These are phyloP conservation scores for Tetragonia tetragonoides DNA, from an alignment of 148 eudicot genomes.

Conservation along the genomic window DNA sequence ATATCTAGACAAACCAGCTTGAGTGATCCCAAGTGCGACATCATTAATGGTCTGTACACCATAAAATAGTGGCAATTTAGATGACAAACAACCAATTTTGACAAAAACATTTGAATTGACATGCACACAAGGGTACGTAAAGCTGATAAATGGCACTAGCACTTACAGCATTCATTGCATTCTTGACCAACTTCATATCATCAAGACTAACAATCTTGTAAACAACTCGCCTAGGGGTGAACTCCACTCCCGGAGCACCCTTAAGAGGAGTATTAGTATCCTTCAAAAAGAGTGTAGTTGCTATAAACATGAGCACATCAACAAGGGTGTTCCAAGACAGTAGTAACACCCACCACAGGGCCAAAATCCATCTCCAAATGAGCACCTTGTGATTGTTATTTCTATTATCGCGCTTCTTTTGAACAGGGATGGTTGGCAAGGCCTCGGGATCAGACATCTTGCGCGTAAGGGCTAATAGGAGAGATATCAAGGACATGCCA, in stretches of 20 bases:
- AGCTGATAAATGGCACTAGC: too few species aligned
- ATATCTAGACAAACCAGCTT: conserved; percentile 67
- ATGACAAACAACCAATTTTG: not conserved
- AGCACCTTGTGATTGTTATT: not conserved
- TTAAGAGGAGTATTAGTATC: conserved; percentile 49
- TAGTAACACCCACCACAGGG: conserved; percentile 31
- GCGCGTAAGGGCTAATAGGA: conserved; percentile 50
- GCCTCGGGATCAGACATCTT: conserved; percentile 49
- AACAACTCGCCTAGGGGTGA: conserved; percentile 37
- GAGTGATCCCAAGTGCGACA: conserved; percentile 61
- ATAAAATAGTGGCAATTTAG: not conserved
- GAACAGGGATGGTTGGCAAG: conserved; percentile 41
- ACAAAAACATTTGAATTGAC: not conserved
- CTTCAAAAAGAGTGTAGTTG: conserved; percentile 42
- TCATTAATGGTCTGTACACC: conserved; percentile 61
- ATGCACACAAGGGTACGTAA: not conserved
- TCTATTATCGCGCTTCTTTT: not conserved
- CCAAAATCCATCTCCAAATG: conserved; percentile 22
- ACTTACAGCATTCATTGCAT: conserved; percentile 52
- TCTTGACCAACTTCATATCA: conserved; percentile 66
- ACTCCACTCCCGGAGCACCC: conserved; percentile 9
- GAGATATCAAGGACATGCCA: conserved; percentile 59
- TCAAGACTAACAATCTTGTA: conserved; percentile 46
- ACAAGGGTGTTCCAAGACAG: conserved; percentile 39
- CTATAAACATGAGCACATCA: conserved; percentile 33